phyloP scores from a whole-genome alignment of 768 basidiomycete genomes.

The Rhodotorula sphaerocarpa region DNA sequence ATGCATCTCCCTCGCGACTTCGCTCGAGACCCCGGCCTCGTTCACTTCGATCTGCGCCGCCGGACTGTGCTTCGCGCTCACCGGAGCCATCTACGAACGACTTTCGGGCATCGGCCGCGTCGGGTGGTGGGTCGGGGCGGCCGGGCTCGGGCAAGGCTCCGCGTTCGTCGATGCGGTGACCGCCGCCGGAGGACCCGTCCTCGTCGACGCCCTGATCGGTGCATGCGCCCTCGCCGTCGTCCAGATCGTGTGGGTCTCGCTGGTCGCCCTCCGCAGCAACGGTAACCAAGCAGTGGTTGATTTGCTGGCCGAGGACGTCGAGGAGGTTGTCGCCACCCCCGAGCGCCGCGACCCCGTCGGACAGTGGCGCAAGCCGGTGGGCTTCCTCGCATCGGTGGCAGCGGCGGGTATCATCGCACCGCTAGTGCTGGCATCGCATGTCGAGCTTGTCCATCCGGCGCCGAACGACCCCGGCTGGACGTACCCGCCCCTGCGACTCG shows the following conservation, averaged over 20 bases:
- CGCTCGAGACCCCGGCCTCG: no score
- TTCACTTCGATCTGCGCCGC: not conserved
- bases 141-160: not conserved
- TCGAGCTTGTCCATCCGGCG: not conserved
- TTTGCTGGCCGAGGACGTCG: no score
- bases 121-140: not conserved
- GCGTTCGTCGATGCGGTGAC: not conserved
- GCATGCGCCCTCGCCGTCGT: not conserved
- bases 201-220: not conserved
- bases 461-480: constrained; percentile 3
- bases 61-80: not conserved
- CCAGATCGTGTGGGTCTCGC: not conserved
- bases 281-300: no score
- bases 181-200: not conserved
- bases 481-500: constrained; percentile 26
- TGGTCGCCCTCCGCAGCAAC: no score
- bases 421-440: not conserved
- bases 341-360: not conserved
- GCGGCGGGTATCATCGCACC: not conserved
- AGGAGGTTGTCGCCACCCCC: no score
- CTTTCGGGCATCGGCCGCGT: not conserved
- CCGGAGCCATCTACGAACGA: not conserved
- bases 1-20: not conserved
- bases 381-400: not conserved
- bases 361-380: not conserved